Base-by-base conservation (phyloP, 2,329 filamentous ascomycete genomes). In the Falciphora oryzae region DNA sequence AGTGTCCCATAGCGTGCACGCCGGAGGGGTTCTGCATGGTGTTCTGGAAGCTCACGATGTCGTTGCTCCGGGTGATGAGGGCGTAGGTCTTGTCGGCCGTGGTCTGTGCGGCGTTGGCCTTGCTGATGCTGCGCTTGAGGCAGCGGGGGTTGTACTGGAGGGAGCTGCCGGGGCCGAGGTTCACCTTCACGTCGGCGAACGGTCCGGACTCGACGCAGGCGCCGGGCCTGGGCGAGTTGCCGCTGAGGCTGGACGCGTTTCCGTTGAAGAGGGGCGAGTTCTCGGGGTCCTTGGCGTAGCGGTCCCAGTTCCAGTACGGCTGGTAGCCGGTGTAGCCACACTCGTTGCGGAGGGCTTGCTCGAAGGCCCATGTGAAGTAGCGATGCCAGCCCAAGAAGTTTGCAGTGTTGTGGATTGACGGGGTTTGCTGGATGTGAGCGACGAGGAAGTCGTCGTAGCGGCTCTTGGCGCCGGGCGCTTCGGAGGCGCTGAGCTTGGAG, bases 241-340 rank as follows among this genome's bases (percentile, higher is more conserved):
- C 76, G 28, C 75, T 75, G 67, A 80, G 72, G 4, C 75, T 77
- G 64, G 71, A 73, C n/a, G 73, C 75, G 64, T 74, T 76, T 59
- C 79, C 78, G 65, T 80, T 77, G 66, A 78, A 79, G 32, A 80
- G 69, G 7, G 77, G 72, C 14, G 75, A 78, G 70, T 70, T 75
- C 63, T 73, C 69, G 59, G 76, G 67, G 61, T 70, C 67, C 29
- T 67, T 61, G 59, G 70, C 69, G 63, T 75, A 73, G 6, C 73
- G 70, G 4, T 71, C 69, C 77, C 76, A 79, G 66, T 77, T 73
- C 74, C 76, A 77, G 70, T 79, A 79, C 50, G 71, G 66, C 61
- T 75, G 74, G 63, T 71, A 73, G 1, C 74, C 74, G 2, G 64
- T 73, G 66, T 75, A 76, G n/a, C 71, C 71, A 63, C 75, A 76